Evolutionary conservation across 352 stramenopile genomes (phyloP).

Genomic region (Phytophthora pini): DNA sequence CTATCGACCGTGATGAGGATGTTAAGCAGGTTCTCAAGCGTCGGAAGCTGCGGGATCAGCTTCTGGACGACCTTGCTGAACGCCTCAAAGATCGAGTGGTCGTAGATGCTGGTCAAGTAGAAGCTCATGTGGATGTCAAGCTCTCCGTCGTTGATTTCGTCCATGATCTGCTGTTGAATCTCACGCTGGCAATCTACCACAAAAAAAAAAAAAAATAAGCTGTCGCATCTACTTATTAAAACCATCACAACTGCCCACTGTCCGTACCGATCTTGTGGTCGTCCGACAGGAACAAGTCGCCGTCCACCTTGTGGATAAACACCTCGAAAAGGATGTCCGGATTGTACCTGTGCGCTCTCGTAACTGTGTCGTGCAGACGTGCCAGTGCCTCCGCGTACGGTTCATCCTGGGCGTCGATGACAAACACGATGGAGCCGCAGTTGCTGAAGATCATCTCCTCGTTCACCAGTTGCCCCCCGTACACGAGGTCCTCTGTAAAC

Average conservation of each 20-base stretch:
- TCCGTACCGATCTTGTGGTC: constrained; percentile 96
- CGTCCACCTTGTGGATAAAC: constrained; percentile 99
- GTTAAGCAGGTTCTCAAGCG: constrained; percentile 98
- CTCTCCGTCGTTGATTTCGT: constrained; percentile 95
- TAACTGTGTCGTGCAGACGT: constrained; percentile 90
- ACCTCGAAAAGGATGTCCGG: constrained; percentile 97
- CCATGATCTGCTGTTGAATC: constrained; percentile 97
- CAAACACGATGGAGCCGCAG: constrained; percentile 95
- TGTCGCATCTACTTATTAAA: background rate
- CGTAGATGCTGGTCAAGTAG: constrained; percentile 91
- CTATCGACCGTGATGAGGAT: constrained; percentile 91
- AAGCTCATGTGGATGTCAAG: constrained; percentile 94
- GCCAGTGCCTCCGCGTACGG: constrained; percentile 88
- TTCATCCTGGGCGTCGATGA: constrained; percentile 98
- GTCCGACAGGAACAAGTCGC: constrained; percentile 98
- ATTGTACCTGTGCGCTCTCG: constrained; percentile 91
- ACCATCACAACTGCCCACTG: background rate
- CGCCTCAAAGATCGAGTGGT: constrained; percentile 98
- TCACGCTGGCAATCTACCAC: constrained; percentile 94
- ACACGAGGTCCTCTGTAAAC: constrained; percentile 80
- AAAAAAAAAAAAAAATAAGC: background rate
- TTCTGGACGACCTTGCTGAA: constrained; percentile 98
- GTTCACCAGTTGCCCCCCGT: constrained; percentile 88
- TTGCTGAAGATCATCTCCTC: constrained; percentile 94
- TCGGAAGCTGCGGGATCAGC: constrained; percentile 96